Percentiles rank a stretch among this genome's conserved stretches.
Evolutionary conservation across 176 grass and related monocot species (phyloP).

Genomic region (Avena eriantha): DNA sequence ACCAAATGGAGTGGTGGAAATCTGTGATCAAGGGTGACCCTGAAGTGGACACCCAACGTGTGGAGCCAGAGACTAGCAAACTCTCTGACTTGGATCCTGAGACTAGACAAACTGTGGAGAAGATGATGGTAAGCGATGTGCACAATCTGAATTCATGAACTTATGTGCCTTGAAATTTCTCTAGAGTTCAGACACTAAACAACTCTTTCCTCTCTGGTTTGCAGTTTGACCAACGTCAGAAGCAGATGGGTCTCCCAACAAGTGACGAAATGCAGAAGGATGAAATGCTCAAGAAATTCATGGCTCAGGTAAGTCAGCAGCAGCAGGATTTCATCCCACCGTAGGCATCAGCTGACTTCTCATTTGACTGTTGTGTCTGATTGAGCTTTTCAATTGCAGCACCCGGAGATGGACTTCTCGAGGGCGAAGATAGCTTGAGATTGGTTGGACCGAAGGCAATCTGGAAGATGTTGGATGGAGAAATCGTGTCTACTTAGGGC

Average conservation of each 20-base stretch:
- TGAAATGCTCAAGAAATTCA: slow-evolving; percentile 96
- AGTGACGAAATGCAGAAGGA: slow-evolving; percentile 98
- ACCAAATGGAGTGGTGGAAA: slow-evolving; percentile 99
- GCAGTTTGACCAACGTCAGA: slow-evolving; percentile 97
- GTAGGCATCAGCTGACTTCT: not conserved
- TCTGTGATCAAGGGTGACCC: slow-evolving; percentile 83
- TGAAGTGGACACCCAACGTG: slow-evolving; percentile 87
- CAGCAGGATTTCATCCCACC: not conserved
- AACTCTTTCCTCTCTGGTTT: not conserved
- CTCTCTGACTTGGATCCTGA: slow-evolving; percentile 92
- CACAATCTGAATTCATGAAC: not conserved
- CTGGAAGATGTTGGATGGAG: slow-evolving; percentile 15
- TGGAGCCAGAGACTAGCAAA: slow-evolving; percentile 89
- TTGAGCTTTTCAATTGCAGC: slow-evolving; percentile 29
- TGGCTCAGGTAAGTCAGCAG: slow-evolving; percentile 59
- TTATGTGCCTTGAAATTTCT: no score
- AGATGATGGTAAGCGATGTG: slow-evolving; percentile 91
- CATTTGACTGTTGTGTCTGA: not conserved
- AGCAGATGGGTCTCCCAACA: slow-evolving; percentile 92
- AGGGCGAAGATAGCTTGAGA: slow-evolving; percentile 49
- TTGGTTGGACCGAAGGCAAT: not conserved
- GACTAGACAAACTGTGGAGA: slow-evolving; percentile 97
- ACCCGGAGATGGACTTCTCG: slow-evolving; percentile 73
- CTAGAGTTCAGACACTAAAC: not conserved
- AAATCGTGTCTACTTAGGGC: not conserved